These are phyloP conservation scores for Inga oerstediana DNA, from an alignment of 306 rosid species.

Conservation along the genomic window DNA sequence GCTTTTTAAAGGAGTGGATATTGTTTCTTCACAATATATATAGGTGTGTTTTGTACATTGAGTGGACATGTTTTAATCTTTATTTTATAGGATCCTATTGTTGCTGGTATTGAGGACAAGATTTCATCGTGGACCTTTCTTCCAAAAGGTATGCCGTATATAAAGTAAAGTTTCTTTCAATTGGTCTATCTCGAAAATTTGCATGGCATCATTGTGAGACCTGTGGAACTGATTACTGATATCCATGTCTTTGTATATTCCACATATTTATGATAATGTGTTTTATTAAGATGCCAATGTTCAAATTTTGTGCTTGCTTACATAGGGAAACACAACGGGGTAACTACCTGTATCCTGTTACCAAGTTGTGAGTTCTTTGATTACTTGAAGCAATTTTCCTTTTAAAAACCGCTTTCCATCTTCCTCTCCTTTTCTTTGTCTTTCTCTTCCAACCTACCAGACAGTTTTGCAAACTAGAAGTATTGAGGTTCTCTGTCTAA, in stretches of 20 bases:
- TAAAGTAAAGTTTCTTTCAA: neutral
- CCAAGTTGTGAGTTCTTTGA: conserved; percentile 18
- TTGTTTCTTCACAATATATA: neutral
- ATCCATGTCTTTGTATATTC: conserved; percentile 1
- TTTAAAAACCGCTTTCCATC: neutral
- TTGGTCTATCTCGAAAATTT: conserved; percentile 4
- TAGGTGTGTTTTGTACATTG: conserved; percentile 9
- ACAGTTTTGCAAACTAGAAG: neutral
- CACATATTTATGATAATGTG: neutral
- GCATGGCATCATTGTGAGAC: conserved; percentile 3
- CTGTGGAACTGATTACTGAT: conserved; percentile 1
- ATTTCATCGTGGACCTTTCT: conserved; percentile 95
- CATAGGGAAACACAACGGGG: neutral
- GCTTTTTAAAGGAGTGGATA: neutral
- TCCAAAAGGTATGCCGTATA: conserved; percentile 73
- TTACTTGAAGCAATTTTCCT: neutral
- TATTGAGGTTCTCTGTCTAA: neutral
- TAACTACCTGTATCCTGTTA: conserved; percentile 20
- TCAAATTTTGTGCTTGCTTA: neutral
- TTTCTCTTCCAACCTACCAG: neutral
- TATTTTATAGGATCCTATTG: conserved; percentile 74
- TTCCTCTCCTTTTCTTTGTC: neutral
- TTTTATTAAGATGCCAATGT: conserved; percentile 15
- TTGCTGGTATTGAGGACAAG: conserved; percentile 94
- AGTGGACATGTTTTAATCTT: conserved; percentile 29